A percentile compares a stretch with the other conserved stretches of the same genome.
These are phyloP conservation scores for Pseudogymnoascus sp. DNA, from an alignment of 2,329 filamentous ascomycete species.

Conservation along the genomic window DNA sequence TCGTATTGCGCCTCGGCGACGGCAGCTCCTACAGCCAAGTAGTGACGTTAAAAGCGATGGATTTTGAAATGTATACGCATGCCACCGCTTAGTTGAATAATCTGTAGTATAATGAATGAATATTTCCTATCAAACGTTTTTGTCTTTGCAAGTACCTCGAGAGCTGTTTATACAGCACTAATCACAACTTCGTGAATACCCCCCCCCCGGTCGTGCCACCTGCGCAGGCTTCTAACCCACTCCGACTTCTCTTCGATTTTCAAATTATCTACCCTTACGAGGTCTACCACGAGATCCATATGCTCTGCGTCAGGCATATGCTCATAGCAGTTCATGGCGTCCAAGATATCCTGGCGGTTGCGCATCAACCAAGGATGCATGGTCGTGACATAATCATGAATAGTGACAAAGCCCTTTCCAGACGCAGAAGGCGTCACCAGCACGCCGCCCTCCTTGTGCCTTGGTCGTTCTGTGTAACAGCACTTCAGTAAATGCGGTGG, in stretches of 20 bases:
- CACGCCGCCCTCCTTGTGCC: neutral
- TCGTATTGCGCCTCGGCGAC: constrained; percentile 10
- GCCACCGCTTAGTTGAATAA: neutral
- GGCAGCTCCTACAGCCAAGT: neutral
- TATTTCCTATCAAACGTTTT: neutral
- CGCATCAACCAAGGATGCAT: constrained; percentile 20
- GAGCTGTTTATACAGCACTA: neutral
- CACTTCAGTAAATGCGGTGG: neutral
- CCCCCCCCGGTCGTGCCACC: neutral
- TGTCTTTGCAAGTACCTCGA: neutral
- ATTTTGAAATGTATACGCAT: constrained; percentile 8
- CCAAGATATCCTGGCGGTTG: constrained; percentile 8
- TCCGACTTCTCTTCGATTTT: neutral
- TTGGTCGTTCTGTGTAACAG: neutral
- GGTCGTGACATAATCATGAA: constrained; percentile 20
- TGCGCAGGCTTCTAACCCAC: neutral
- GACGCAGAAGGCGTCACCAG: neutral
- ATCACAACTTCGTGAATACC: neutral
- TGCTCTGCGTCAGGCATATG: neutral
- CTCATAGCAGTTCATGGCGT: neutral
- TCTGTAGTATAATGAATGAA: neutral
- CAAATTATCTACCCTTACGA: neutral
- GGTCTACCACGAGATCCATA: neutral
- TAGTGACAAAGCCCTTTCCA: constrained; percentile 15
- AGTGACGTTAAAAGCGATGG: neutral